Percentiles rank a stretch among this genome's conserved stretches.
phyloP scores from a whole-genome alignment of 1,284 basidiomycete genomes.

The Prillingera fragicola region DNA sequence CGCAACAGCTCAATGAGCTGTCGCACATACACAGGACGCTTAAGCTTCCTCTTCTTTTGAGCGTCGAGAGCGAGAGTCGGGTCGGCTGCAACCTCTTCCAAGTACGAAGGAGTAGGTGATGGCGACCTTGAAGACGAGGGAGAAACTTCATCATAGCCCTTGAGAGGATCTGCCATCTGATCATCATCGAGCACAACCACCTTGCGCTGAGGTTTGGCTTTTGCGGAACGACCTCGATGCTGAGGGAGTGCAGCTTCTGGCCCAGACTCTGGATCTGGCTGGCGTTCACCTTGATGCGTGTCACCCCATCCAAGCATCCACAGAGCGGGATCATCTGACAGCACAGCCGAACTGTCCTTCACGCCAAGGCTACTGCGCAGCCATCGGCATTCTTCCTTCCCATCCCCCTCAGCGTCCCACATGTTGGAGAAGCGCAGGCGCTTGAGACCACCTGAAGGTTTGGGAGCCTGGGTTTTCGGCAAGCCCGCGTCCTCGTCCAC shows the following conservation, averaged over 20 bases:
- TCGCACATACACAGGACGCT: constrained; percentile 72
- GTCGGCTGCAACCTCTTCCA: constrained; percentile 77
- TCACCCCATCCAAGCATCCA: constrained; percentile 43
- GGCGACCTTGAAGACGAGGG: constrained; percentile 67
- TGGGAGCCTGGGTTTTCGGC: constrained; percentile 3
- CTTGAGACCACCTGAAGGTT: constrained; percentile 49
- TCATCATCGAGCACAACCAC: constrained; percentile 34
- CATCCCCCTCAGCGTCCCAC: constrained; percentile 76
- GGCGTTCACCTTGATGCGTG: too few species aligned
- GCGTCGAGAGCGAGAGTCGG: constrained; percentile 58
- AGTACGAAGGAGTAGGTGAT: constrained; percentile 71
- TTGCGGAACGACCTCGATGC: not conserved
- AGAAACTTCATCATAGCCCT: constrained; percentile 61
- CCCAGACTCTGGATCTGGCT: not conserved
- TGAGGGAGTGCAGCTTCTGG: not conserved
- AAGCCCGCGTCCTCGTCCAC: constrained; percentile 27
- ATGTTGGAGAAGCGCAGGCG: constrained; percentile 56
- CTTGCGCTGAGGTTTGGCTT: constrained; percentile 23
- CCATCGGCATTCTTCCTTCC: constrained; percentile 60
- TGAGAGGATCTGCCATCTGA: constrained; percentile 70
- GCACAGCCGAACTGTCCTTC: constrained; percentile 53
- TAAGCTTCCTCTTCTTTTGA: constrained; percentile 56
- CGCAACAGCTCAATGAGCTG: constrained; percentile 69
- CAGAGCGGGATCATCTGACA: constrained; percentile 1
- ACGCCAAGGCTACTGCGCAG: constrained; percentile 55